These are phyloP conservation scores for Epichloe gansuensis DNA, from an alignment of 2,329 filamentous ascomycete genomes.

Conservation along the genomic window DNA sequence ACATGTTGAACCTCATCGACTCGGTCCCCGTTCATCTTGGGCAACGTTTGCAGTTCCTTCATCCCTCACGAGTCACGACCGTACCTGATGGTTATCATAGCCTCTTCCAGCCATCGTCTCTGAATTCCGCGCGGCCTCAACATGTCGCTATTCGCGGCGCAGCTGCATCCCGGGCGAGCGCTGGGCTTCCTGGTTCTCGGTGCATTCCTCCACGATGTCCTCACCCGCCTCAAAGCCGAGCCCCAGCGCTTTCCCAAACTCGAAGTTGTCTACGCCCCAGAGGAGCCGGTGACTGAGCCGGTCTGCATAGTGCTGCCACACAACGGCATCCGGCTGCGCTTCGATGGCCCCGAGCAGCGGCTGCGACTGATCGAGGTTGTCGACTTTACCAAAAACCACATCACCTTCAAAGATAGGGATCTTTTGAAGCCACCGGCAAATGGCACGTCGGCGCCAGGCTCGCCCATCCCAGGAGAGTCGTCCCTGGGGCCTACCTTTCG, in stretches of 20 bases:
- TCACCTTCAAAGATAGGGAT: slow-evolving; percentile 70
- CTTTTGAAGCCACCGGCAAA: slow-evolving; percentile 50
- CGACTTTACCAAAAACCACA: slow-evolving; percentile 74
- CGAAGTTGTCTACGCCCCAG: slow-evolving; percentile 68
- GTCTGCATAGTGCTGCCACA: slow-evolving; percentile 63
- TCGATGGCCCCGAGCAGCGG: slow-evolving; percentile 87
- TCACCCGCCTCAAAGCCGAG: slow-evolving; percentile 79
- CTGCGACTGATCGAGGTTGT: slow-evolving; percentile 81
- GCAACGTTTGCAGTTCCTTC: not conserved
- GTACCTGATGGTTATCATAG: not conserved
- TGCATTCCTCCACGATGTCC: slow-evolving; percentile 77
- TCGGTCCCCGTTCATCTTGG: not conserved
- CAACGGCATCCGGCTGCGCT: slow-evolving; percentile 81
- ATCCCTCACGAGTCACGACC: not conserved
- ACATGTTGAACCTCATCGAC: not conserved
- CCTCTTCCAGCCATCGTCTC: not conserved
- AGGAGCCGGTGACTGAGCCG: slow-evolving; percentile 59
- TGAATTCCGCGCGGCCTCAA: slow-evolving; percentile 1
- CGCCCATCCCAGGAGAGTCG: slow-evolving; percentile 20
- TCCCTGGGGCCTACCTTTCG: slow-evolving; percentile 60
- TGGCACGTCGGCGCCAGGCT: slow-evolving; percentile 21
- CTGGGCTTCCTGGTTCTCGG: slow-evolving; percentile 67
- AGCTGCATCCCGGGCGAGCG: slow-evolving; percentile 53
- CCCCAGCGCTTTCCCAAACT: slow-evolving; percentile 71
- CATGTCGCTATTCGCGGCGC: slow-evolving; percentile 42